Percentiles rank a stretch among this genome's conserved stretches.
Evolutionary conservation across 2,329 filamentous ascomycete species (phyloP).

Genomic region (Apiospora koreana): DNA sequence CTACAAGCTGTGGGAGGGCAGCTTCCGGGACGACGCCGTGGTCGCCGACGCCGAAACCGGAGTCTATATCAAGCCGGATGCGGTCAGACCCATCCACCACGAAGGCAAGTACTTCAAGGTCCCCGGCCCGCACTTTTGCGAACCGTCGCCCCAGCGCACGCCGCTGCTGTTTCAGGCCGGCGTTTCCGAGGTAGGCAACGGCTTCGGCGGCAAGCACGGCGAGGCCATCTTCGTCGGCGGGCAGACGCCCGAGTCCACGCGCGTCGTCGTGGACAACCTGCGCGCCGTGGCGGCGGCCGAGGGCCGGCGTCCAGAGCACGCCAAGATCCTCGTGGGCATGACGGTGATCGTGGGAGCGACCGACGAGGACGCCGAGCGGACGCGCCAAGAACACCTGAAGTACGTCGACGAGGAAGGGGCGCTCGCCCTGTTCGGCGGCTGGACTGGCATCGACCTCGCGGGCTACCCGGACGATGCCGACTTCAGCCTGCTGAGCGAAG

Average conservation of each 20-base stretch:
- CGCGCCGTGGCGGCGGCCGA: constrained; percentile 49
- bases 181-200: constrained; percentile 56
- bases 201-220: constrained; percentile 58
- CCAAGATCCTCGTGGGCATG: constrained; percentile 55
- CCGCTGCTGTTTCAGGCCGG: constrained; percentile 62
- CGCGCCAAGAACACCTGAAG: constrained; percentile 50
- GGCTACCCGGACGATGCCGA: constrained; percentile 57
- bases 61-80: constrained; percentile 57
- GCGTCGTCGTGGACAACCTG: constrained; percentile 53
- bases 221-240: constrained; percentile 62
- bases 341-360: constrained; percentile 49
- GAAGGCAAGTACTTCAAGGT: constrained; percentile 55
- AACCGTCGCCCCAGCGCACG: constrained; percentile 57
- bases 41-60: constrained; percentile 52
- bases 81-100: constrained; percentile 61
- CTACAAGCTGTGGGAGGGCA: constrained; percentile 61
- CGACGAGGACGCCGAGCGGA: constrained; percentile 52
- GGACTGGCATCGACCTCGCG: constrained; percentile 61
- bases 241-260: constrained; percentile 50
- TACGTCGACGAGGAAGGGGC: constrained; percentile 55
- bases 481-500: constrained; percentile 51
- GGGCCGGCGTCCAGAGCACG: constrained; percentile 54
- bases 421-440: constrained; percentile 55
- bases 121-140: constrained; percentile 45
- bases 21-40: constrained; percentile 59